phyloP scores from a whole-genome alignment of 2,329 filamentous ascomycete genomes.

The Metarhizium album region DNA sequence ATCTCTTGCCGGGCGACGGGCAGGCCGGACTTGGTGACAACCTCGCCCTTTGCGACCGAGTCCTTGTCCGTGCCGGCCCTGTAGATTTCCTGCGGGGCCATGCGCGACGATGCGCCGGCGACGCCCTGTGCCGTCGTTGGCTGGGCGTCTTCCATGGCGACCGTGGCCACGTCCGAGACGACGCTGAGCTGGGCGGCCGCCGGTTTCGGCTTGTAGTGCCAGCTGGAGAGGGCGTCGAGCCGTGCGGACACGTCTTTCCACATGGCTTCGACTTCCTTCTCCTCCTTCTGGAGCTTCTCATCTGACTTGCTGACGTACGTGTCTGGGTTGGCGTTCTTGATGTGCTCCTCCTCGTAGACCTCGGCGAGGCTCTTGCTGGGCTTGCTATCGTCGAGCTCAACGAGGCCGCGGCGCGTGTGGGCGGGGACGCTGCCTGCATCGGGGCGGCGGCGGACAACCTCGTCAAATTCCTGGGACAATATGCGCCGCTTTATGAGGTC shows the following conservation, averaged over 20 bases:
- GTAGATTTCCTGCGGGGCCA: conserved; percentile 94
- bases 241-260: conserved; percentile 75
- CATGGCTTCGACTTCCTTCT: conserved; percentile 68
- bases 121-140: conserved; percentile 72
- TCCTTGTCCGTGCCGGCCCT: conserved; percentile 64
- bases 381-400: conserved; percentile 80
- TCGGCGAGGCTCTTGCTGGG: conserved; percentile 80
- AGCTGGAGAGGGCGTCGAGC: conserved; percentile 82
- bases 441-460: conserved; percentile 72
- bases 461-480: conserved; percentile 81
- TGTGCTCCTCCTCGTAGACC: conserved; percentile 87
- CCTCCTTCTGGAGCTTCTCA: conserved; percentile 71
- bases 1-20: conserved; percentile 78
- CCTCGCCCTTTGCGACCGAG: conserved; percentile 53
- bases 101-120: conserved; percentile 55
- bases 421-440: conserved; percentile 55
- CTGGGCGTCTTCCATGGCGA: conserved; percentile 91
- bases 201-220: conserved; percentile 90
- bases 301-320: conserved; percentile 72
- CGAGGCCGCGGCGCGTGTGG: conserved; percentile 55
- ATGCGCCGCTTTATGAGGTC: conserved; percentile 91
- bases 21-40: conserved; percentile 67
- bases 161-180: conserved; percentile 80
- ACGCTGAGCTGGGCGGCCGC: conserved; percentile 73
- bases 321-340: conserved; percentile 64